Conservation (phyloP, 768 basidiomycete species). For the Kwoniella mangroviensis region DNA sequence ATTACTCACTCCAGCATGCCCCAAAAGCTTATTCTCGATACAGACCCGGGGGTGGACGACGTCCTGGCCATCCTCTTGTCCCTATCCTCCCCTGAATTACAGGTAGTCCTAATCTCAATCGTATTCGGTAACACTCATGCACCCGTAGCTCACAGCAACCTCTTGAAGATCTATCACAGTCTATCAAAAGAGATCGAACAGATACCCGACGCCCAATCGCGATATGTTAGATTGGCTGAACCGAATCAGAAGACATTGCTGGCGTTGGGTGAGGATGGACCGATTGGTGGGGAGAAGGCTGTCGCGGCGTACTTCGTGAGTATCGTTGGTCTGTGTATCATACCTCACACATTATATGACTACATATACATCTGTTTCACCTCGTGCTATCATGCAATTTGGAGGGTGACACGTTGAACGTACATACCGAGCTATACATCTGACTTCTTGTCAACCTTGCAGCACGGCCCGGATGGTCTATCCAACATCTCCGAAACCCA, state of each 20-base stretch:
- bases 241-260: slow-evolving; percentile 65
- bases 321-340: not conserved
- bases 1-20: slow-evolving; percentile 10
- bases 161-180: slow-evolving; percentile 75
- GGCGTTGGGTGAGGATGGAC: slow-evolving; percentile 67
- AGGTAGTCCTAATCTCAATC: slow-evolving; percentile 75
- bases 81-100: slow-evolving; percentile 68
- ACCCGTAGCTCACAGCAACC: slow-evolving; percentile 65
- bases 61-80: slow-evolving; percentile 56
- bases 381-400: too few relatives aligned
- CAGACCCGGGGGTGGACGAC: slow-evolving; percentile 58
- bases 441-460: not conserved
- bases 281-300: slow-evolving; percentile 72
- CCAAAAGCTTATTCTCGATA: slow-evolving; percentile 54
- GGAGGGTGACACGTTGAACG: too few relatives aligned
- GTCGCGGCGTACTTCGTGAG: slow-evolving; percentile 75
- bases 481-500: slow-evolving; percentile 57
- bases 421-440: too few relatives aligned
- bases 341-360: too few relatives aligned
- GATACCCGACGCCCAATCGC: slow-evolving; percentile 63
- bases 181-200: slow-evolving; percentile 62
- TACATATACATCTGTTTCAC: too few relatives aligned
- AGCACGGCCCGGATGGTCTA: slow-evolving; percentile 58
- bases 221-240: slow-evolving; percentile 68
- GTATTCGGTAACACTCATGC: slow-evolving; percentile 64